Evolutionary conservation across 495 filamentous ascomycete species (phyloP), one percentile per base, ranked within the genome.

Genomic region (Neurospora sp.): DNA sequence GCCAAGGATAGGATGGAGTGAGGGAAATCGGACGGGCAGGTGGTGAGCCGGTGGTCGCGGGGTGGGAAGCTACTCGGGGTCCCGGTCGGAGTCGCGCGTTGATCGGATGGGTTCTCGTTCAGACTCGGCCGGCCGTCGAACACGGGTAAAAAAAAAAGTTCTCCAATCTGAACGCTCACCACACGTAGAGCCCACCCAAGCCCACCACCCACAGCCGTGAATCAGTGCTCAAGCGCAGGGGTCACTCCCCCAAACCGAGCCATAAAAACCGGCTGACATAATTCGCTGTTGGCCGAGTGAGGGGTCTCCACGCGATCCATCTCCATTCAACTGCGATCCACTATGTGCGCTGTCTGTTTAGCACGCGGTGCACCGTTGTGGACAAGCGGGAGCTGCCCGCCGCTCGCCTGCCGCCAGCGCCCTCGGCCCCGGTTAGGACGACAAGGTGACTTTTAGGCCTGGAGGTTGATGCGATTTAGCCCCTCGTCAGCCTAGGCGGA

Each of bases 121-220:
- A 62, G 54, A 62, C 54, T 62, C 54, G 54, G 54, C 54, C 54
- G 54, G 71, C 74, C 76, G 76, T 76, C 76, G 73, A 72, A 71
- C 73, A 74, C 75, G 76, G 74, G 72, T 39, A 70, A 75, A 78
- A 80, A 78, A 78, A 80, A 80, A 80, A 77, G 76, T 80, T 80
- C 77, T 76, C 78, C 77, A 74, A 76, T 42, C 70, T 66, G 71
- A 75, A 78, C 35, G 73, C 76, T 77, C 46, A 71, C 54, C 54
- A 62, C 54, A 31, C 23, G 54, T 31, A 27, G 54, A 62, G 54
- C 54, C 54, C 54, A 62, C 54, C 54, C 20, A 48, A 48, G 23
- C 48, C 48, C 44, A 48, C 44, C 44, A 48, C 44, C 44, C 48
- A 59, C 23, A 62, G 27, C 54, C 14, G 54, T 62, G 54, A 71